These are phyloP conservation scores for Pleurotus eryngii DNA, from an alignment of 768 basidiomycete genomes.

Conservation along the genomic window DNA sequence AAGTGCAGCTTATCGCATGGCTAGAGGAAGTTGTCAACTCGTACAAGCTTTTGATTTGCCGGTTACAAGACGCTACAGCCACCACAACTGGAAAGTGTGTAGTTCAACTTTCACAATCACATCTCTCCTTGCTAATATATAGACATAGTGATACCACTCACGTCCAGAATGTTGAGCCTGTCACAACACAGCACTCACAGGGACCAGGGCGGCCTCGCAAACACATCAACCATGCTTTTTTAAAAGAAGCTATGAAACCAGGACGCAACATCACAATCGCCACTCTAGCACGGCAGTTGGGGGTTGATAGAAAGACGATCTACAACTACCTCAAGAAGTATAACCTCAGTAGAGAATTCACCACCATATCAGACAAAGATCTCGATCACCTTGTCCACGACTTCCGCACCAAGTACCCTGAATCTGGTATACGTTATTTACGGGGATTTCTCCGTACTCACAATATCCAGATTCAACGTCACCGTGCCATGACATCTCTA, in stretches of 20 bases:
- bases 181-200: not conserved
- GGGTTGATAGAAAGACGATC: constrained; percentile 5
- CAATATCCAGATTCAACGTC: constrained; percentile 22
- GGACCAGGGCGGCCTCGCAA: not conserved
- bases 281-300: constrained; percentile 1
- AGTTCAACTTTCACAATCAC: not conserved
- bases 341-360: not conserved
- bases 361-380: not conserved
- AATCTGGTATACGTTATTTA: constrained; percentile 24
- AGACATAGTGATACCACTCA: not conserved
- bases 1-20: not conserved
- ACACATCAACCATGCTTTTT: not conserved
- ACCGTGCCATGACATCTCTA: constrained; percentile 16
- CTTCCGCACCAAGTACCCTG: constrained; percentile 11
- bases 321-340: not conserved
- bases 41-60: not conserved
- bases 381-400: not conserved
- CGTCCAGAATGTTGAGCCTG: not conserved
- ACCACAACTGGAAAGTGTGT: not conserved
- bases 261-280: not conserved
- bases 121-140: not conserved
- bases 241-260: not conserved
- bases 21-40: not conserved
- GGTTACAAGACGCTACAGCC: not conserved
- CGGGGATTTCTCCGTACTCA: constrained; percentile 21